Percentiles rank a stretch among this genome's conserved stretches.
Evolutionary conservation across 768 basidiomycete genomes (phyloP).

Genomic region (Boletus sp.): DNA sequence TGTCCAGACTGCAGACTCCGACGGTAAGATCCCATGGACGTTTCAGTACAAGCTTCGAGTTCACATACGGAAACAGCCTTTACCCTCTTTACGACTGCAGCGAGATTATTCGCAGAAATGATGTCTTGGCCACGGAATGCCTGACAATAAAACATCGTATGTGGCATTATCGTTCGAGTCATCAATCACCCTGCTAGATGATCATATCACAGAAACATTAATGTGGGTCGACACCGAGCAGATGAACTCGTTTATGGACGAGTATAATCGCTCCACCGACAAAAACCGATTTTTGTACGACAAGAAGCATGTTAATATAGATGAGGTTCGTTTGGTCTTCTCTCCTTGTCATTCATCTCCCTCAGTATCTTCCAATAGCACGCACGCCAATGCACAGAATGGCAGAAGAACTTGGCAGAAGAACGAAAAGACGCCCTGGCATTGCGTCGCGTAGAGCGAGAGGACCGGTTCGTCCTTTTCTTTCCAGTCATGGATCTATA

Average conservation of each 20-base stretch:
- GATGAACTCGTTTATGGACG: neutral
- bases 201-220: neutral
- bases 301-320: neutral
- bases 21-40: no score
- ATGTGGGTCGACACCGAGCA: neutral
- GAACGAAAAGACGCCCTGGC: neutral
- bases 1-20: no score
- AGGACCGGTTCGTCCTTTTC: neutral
- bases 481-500: no score
- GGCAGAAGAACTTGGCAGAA: neutral
- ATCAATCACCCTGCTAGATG: neutral
- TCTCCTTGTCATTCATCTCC: no score
- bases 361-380: no score
- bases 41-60: no score
- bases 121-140: neutral
- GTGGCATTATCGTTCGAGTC: neutral
- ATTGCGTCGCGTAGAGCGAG: neutral
- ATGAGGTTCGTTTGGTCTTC: neutral
- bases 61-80: no score
- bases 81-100: neutral
- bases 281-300: neutral
- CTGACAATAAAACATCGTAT: neutral
- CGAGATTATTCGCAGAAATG: fast-evolving
- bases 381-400: neutral
- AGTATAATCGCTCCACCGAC: neutral